Conservation (phyloP, 305 asterid genomes). For the Fraxinus latifolia region DNA sequence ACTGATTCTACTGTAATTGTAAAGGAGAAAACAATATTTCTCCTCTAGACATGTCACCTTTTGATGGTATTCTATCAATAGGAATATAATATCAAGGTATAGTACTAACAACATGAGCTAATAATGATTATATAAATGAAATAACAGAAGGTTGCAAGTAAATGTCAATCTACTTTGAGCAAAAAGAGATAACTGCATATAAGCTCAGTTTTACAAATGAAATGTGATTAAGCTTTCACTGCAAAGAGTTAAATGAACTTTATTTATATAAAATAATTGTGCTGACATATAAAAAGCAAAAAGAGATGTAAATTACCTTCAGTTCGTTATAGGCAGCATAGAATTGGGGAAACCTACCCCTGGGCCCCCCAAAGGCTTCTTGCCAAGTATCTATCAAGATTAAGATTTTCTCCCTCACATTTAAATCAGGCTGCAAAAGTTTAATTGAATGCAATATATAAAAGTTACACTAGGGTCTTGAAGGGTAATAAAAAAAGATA, state of each 20-base stretch:
- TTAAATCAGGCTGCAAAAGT: not conserved
- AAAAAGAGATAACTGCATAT: not conserved
- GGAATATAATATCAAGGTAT: not conserved
- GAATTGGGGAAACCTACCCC: no score
- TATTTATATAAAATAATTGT: not conserved
- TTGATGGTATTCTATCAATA: not conserved
- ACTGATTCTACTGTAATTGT: not conserved
- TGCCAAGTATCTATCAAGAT: no score
- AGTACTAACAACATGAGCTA: not conserved
- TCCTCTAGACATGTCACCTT: not conserved
- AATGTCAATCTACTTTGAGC: not conserved
- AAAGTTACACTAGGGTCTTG: not conserved
- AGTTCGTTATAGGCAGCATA: no score
- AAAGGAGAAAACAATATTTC: not conserved
- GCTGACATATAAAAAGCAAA: not conserved
- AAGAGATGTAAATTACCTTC: no score
- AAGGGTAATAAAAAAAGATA: constrained; percentile 5
- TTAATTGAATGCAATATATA: constrained; percentile 10
- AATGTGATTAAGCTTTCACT: not conserved
- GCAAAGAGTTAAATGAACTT: not conserved
- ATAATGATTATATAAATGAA: not conserved
- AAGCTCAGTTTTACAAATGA: not conserved
- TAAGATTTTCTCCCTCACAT: no score
- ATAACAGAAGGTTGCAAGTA: not conserved
- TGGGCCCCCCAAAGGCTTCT: no score